phyloP scores from a whole-genome alignment of 768 basidiomycete species.

The Leccinum subtestaceum region DNA sequence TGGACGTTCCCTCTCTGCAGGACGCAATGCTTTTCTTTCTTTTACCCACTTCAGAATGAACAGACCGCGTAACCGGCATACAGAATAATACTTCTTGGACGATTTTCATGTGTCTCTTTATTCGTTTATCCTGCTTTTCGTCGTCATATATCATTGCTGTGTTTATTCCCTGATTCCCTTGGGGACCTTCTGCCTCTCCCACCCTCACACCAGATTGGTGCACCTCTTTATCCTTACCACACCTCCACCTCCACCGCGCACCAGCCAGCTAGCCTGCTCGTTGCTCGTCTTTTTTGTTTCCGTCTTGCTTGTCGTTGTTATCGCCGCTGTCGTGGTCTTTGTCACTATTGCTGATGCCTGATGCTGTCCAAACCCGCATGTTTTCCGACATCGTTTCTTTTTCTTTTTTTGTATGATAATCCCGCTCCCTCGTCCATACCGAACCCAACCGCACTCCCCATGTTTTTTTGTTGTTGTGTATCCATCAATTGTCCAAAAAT shows the following conservation, averaged over 20 bases:
- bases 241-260: not conserved
- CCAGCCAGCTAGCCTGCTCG: not conserved
- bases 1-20: constrained; percentile 15
- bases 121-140: constrained; percentile 5
- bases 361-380: not conserved
- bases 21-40: constrained; percentile 4
- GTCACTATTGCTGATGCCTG: not conserved
- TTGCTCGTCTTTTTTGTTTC: not conserved
- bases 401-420: not conserved
- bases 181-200: not conserved
- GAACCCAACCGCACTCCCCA: not conserved
- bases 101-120: not conserved
- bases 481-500: not conserved
- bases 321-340: not conserved
- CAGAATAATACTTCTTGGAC: not conserved
- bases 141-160: constrained; percentile 15
- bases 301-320: not conserved
- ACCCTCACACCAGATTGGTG: not conserved
- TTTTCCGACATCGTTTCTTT: not conserved
- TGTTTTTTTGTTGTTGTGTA: not conserved
- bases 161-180: constrained; percentile 10
- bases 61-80: not conserved
- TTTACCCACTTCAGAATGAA: not conserved
- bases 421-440: not conserved
- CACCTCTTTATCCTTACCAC: not conserved